phyloP scores from a whole-genome alignment of 129 eudicot species.

The Lactuca saligna region DNA sequence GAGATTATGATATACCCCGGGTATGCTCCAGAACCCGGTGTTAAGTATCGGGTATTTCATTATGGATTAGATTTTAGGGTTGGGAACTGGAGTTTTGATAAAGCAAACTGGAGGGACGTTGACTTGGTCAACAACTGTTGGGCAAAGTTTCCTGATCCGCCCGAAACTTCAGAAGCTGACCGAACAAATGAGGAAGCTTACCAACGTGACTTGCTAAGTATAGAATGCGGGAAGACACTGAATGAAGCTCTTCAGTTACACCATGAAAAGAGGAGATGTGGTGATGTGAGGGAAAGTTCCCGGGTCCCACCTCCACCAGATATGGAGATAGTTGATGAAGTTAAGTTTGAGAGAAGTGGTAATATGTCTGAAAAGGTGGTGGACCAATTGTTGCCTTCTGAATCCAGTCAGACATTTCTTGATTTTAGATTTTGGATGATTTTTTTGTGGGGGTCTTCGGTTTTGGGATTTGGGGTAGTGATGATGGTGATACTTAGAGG shows the following conservation, averaged over 20 bases:
- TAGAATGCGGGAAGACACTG: slow-evolving; percentile 71
- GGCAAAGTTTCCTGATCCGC: slow-evolving; percentile 95
- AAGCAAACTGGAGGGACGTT: slow-evolving; percentile 74
- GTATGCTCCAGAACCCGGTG: slow-evolving; percentile 66
- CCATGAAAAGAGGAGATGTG: slow-evolving; percentile 60
- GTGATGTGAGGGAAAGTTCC: slow-evolving; percentile 32
- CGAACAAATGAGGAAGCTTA: slow-evolving; percentile 42
- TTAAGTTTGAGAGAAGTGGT: slow-evolving; percentile 29
- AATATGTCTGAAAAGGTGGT: slow-evolving; percentile 28
- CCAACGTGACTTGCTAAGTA: slow-evolving; percentile 76
- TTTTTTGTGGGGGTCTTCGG: slow-evolving; percentile 60
- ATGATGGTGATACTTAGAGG: slow-evolving; percentile 56
- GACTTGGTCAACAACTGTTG: slow-evolving; percentile 83
- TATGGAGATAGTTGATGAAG: slow-evolving; percentile 28
- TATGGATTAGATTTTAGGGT: slow-evolving; percentile 79
- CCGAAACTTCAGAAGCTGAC: slow-evolving; percentile 67
- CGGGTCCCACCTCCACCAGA: slow-evolving; percentile 33
- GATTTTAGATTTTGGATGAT: slow-evolving; percentile 72
- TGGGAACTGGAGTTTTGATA: slow-evolving; percentile 94
- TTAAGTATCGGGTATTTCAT: slow-evolving; percentile 80
- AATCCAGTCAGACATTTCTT: slow-evolving; percentile 37
- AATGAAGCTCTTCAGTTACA: slow-evolving; percentile 76
- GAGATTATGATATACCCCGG: slow-evolving; percentile 90
- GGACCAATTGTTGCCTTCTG: slow-evolving; percentile 48
- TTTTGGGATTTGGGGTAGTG: slow-evolving; percentile 54